phyloP scores from a whole-genome alignment of 2,329 filamentous ascomycete genomes.

The Cordyceps pruinosa region DNA sequence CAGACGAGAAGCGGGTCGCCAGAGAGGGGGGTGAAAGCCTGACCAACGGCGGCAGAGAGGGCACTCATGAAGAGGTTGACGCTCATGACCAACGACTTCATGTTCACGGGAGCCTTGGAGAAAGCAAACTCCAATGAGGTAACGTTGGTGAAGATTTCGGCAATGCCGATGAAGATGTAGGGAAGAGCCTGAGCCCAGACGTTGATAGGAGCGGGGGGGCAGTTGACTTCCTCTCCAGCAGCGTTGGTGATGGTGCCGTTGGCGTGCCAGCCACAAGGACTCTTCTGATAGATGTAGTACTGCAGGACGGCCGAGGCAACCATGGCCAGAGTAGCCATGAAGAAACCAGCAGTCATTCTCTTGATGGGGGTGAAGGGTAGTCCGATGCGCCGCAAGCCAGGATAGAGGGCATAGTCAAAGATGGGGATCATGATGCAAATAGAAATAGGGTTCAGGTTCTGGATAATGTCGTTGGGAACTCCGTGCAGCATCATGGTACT shows the following conservation, averaged over 20 bases:
- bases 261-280: constrained; percentile 52
- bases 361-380: constrained; percentile 69
- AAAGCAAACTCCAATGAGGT: constrained; percentile 68
- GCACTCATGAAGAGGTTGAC: constrained; percentile 66
- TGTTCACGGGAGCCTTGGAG: constrained; percentile 71
- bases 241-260: constrained; percentile 21
- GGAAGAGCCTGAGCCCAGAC: constrained; percentile 53
- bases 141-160: constrained; percentile 49
- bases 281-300: constrained; percentile 56
- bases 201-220: constrained; percentile 54
- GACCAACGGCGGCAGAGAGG: constrained; percentile 62
- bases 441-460: constrained; percentile 68
- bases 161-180: constrained; percentile 44
- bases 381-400: constrained; percentile 53
- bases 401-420: constrained; percentile 63
- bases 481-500: constrained; percentile 60
- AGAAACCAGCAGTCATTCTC: constrained; percentile 65
- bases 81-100: constrained; percentile 68
- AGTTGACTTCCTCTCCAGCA: constrained; percentile 30
- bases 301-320: constrained; percentile 50
- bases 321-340: constrained; percentile 57
- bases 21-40: constrained; percentile 57
- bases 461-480: constrained; percentile 70
- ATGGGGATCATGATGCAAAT: constrained; percentile 71
- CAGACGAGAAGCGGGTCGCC: constrained; percentile 61